Base-by-base conservation (phyloP, 371 early-diverging fungal species). In the Vittaforma corneae region DNA sequence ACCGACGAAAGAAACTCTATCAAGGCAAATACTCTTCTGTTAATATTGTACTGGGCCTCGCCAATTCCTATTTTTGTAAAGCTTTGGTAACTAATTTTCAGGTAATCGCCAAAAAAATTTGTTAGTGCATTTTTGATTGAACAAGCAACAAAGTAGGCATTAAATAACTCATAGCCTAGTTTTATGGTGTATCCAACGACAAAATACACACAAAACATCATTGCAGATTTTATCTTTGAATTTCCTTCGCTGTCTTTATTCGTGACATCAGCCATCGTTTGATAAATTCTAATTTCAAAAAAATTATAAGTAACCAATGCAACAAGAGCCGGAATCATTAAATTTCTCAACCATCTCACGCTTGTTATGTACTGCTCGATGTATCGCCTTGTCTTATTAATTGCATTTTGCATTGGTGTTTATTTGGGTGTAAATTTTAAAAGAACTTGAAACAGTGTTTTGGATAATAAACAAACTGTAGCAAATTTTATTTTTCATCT, bases 91-190 rank as follows among this genome's bases (percentile, higher is more conserved):
- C 29, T 42, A 26, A 65, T 58, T 4, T 18, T 6, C 28, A 65
- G 30, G 28, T 37, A 56, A n/a, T 65, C 65, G 5, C 22, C n/a
- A 46, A 65, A 57, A 28, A 65, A 65, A 32, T 65, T 52, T 24
- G 5, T 2, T 11, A 61, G 44, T 18, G 18, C 58, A n/a, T 11
- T 38, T 26, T 45, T 24, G 40, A 56, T 50, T 9, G 44, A 62
- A 26, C 9, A 33, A 6, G 65, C 61, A 22, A 65, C 29, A 18
- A 65, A 44, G 32, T 65, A 56, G 6, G 59, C 6, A 6, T 2
- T 44, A 40, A 65, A 65, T 4, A 65, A 22, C 45, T 56, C 38
- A 24, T 40, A 3, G 5, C n/a, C 6, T 5, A n/a, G 40, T 28
- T 45, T 65, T 1, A 65, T 24, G 18, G 40, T 34, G 37, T 38